A percentile compares a stretch with the other conserved stretches of the same genome.
Evolutionary conservation across 2,329 filamentous ascomycete genomes (phyloP).

Genomic region (Alternaria sp.): DNA sequence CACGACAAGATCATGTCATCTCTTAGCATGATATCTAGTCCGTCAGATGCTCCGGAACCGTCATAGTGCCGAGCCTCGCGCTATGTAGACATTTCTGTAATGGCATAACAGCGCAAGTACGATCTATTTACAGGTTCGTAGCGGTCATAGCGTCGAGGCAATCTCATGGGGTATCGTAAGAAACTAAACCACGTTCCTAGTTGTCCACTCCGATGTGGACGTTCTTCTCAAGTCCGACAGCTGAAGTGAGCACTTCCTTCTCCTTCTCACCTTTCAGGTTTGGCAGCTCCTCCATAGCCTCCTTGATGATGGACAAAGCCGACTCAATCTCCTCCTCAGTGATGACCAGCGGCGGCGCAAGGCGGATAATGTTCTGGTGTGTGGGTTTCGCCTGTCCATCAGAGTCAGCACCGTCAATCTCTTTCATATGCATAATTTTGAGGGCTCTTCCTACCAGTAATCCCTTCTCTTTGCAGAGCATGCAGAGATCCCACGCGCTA

Average conservation of each 20-base stretch:
- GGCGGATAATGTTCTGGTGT: slow-evolving; percentile 96
- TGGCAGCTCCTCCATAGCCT: slow-evolving; percentile 84
- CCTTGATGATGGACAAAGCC: slow-evolving; percentile 80
- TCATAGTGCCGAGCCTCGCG: neutral
- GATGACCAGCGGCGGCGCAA: slow-evolving; percentile 96
- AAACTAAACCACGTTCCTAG: slow-evolving; percentile 39
- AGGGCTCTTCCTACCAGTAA: slow-evolving; percentile 74
- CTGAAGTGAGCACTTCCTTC: slow-evolving; percentile 60
- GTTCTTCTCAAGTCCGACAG: slow-evolving; percentile 62
- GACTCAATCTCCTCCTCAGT: slow-evolving; percentile 84
- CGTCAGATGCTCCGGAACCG: neutral
- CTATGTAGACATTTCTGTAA: neutral
- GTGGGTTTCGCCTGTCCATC: slow-evolving; percentile 87
- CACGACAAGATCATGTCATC: neutral
- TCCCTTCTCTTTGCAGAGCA: slow-evolving; percentile 95
- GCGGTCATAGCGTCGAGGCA: neutral
- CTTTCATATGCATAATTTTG: slow-evolving; percentile 50
- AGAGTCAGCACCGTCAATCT: slow-evolving; percentile 38
- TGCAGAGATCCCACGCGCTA: slow-evolving; percentile 94
- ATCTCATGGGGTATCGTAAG: slow-evolving; percentile 26
- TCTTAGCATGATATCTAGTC: neutral
- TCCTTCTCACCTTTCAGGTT: slow-evolving; percentile 64
- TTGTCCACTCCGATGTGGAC: slow-evolving; percentile 69
- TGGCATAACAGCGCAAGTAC: neutral
- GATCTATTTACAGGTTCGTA: neutral